These are phyloP conservation scores for Orbilia brochopaga DNA, from an alignment of 2,329 filamentous ascomycete species.

Conservation along the genomic window DNA sequence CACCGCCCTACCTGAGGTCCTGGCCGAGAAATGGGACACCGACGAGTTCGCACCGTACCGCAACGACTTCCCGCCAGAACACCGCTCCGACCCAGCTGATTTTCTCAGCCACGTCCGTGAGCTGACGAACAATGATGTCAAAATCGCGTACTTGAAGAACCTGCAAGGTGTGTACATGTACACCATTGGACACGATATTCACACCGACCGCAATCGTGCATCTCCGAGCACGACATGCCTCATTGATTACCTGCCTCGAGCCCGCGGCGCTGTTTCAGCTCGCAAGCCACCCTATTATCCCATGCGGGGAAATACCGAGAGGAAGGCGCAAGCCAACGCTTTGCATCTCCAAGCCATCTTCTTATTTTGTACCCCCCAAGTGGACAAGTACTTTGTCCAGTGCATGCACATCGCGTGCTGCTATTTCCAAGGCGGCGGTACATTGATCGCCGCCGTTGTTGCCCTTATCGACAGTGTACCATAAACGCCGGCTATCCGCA, in stretches of 20 bases:
- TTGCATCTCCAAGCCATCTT: background rate
- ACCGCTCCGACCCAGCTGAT: constrained; percentile 65
- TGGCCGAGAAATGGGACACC: constrained; percentile 71
- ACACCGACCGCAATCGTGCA: constrained; percentile 21
- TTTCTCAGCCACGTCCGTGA: constrained; percentile 73
- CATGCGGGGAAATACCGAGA: constrained; percentile 1
- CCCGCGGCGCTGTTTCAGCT: constrained; percentile 13
- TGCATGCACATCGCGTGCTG: background rate
- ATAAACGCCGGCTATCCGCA: constrained; percentile 5
- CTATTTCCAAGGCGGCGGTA: background rate
- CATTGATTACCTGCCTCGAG: constrained; percentile 21
- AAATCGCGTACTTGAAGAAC: constrained; percentile 76
- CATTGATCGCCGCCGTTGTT: background rate
- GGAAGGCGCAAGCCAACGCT: background rate
- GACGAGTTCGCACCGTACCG: constrained; percentile 71
- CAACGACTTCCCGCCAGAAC: constrained; percentile 72
- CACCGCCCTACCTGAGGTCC: constrained; percentile 67
- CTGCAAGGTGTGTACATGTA: constrained; percentile 65
- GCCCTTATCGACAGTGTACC: background rate
- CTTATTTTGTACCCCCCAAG: background rate
- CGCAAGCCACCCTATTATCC: background rate
- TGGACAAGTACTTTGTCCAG: background rate
- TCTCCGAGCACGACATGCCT: background rate
- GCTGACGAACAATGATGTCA: constrained; percentile 74
- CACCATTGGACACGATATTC: constrained; percentile 23